Base-by-base conservation (phyloP, 139 green algal species). In the Choricystis sp. region DNA sequence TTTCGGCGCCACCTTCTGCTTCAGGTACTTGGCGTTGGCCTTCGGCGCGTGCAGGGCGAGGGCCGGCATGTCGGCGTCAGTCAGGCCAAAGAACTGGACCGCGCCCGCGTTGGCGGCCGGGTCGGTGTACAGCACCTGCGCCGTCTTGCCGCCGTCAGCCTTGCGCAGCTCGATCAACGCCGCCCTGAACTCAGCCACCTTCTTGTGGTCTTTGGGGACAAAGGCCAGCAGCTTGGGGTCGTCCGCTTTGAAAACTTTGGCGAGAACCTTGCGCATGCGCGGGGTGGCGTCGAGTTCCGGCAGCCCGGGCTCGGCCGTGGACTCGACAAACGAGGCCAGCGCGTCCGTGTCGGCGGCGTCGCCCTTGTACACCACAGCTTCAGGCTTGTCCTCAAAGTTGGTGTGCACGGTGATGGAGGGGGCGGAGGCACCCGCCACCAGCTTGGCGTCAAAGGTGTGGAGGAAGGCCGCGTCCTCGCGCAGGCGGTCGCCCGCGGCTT, bases 51-150 rank as follows among this genome's bases (percentile, higher is more conserved):
- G 62, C 48, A 79, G 67, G 26, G 60, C 59, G 30, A 72, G 64
- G 2, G 67, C 67, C 19, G 72, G 68, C 30, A 28, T 28, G 64
- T 77, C 71, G n/a, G 25, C n/a, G 25, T 63, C 58, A 62, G 65
- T 59, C 26, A 81, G 57, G 23, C 72, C 71, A 69, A 77, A 77
- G 67, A 58, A 72, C 5, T 68, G 23, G 60, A 77, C 30, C 1
- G 69, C 69, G 4, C 55, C 55, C 40, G 49, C 61, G 59, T 69
- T 72, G 49, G 30, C 59, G 19, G 16, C 29, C 2, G 55, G 28
- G 22, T 71, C 62, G 28, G 30, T 29, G 26, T 59, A 62, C 4
- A 76, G 28, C 25, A 69, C 20, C 31, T 65, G 20, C 20, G 60
- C 19, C 25, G 40, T 16, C 9, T 16, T 16, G 9, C 63, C 28